Percentiles rank a stretch among this genome's conserved stretches.
Evolutionary conservation across 257 asterid genomes (phyloP).

Genomic region (Euphrasia confusa): DNA sequence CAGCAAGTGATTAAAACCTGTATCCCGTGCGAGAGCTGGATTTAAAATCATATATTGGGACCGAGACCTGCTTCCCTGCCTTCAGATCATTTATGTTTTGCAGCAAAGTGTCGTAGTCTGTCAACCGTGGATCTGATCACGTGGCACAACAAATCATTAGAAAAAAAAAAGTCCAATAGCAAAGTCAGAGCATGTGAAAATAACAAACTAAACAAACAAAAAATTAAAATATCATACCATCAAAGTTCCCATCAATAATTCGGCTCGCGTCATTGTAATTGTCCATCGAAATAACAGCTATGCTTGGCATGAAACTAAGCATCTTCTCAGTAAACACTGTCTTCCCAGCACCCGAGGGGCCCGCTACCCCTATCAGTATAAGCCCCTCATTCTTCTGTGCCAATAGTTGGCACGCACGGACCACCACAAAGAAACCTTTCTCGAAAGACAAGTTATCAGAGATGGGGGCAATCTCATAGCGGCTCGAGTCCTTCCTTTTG

Average conservation of each 20-base stretch:
- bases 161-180: neutral
- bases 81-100: slow-evolving; percentile 79
- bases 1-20: slow-evolving; percentile 47
- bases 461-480: slow-evolving; percentile 71
- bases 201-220: slow-evolving; percentile 14
- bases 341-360: slow-evolving; percentile 99
- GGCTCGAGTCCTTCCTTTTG: slow-evolving; percentile 68
- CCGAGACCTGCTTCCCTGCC: slow-evolving; percentile 65
- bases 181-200: slow-evolving; percentile 16
- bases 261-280: slow-evolving; percentile 96
- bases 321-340: slow-evolving; percentile 66
- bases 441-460: slow-evolving; percentile 79
- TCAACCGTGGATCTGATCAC: slow-evolving; percentile 87
- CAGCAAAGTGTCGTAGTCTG: slow-evolving; percentile 91
- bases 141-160: slow-evolving; percentile 20
- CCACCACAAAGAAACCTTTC: slow-evolving; percentile 90
- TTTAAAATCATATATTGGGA: slow-evolving; percentile 97
- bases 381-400: slow-evolving; percentile 86
- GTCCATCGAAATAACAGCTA: slow-evolving; percentile 96
- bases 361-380: slow-evolving; percentile 76
- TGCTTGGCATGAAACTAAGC: slow-evolving; percentile 78
- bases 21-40: slow-evolving; percentile 91
- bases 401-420: slow-evolving; percentile 86
- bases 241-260: slow-evolving; percentile 89
- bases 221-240: slow-evolving; percentile 48